Conservation (phyloP, 306 rosid species). For the Hippophae rhamnoides region DNA sequence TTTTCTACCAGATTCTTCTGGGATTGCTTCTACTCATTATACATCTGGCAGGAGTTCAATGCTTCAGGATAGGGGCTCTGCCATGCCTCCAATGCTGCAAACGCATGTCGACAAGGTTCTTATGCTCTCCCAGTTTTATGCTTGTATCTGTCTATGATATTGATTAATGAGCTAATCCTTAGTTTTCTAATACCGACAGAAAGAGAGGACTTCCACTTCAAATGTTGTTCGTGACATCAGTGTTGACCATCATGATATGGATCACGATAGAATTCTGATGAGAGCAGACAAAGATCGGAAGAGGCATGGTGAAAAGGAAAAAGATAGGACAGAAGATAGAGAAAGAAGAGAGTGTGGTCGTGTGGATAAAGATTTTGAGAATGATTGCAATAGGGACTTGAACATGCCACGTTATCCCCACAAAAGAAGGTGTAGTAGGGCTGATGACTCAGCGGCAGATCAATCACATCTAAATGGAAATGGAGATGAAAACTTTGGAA, state of each 20-base stretch:
- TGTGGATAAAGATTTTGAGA: constrained; percentile 63
- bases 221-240: constrained; percentile 68
- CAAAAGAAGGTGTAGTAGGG: constrained; percentile 56
- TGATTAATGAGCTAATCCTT: constrained; percentile 18
- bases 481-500: constrained; percentile 66
- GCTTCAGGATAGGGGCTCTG: constrained; percentile 76
- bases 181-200: constrained; percentile 42
- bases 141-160: constrained; percentile 14
- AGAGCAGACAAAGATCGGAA: constrained; percentile 72
- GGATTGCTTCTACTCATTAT: constrained; percentile 47
- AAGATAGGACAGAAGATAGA: constrained; percentile 72
- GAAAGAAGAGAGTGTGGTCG: constrained; percentile 61
- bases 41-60: constrained; percentile 48
- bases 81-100: constrained; percentile 61
- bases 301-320: constrained; percentile 77
- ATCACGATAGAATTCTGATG: constrained; percentile 56
- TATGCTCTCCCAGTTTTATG: constrained; percentile 9
- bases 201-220: constrained; percentile 54
- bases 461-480: constrained; percentile 55
- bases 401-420: constrained; percentile 48
- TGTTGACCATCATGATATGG: constrained; percentile 81
- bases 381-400: constrained; percentile 55
- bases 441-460: constrained; percentile 64
- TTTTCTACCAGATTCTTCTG: constrained; percentile 79
- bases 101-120: constrained; percentile 70